These are phyloP conservation scores for Parmales sp. DNA, from an alignment of 108 stramenopile genomes.

Conservation along the genomic window DNA sequence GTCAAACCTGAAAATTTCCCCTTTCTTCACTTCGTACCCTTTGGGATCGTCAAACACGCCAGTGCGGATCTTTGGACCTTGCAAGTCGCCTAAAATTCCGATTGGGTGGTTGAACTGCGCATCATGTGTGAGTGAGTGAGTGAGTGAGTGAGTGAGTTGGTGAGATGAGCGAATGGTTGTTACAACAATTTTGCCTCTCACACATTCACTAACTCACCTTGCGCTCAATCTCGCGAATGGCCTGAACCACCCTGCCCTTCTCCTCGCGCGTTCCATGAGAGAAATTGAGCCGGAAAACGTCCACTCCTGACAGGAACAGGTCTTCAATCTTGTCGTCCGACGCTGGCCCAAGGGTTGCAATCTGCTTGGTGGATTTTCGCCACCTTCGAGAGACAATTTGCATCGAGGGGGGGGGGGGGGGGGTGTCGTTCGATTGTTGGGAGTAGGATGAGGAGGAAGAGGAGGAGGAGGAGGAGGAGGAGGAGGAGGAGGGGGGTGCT, in stretches of 20 bases:
- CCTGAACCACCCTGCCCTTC: constrained; percentile 75
- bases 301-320: constrained; percentile 84
- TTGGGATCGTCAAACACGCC: constrained; percentile 68
- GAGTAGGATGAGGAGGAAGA: too few species aligned
- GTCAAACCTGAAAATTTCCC: constrained; percentile 80
- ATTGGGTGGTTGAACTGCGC: constrained; percentile 88
- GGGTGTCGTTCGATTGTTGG: too few species aligned
- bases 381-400: constrained; percentile 63
- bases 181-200: too few species aligned
- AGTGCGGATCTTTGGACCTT: constrained; percentile 88
- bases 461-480: too few species aligned
- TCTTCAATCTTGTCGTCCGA: constrained; percentile 67
- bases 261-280: constrained; percentile 87
- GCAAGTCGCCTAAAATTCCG: constrained; percentile 83
- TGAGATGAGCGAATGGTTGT: too few species aligned
- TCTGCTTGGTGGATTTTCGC: constrained; percentile 79
- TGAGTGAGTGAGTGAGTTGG: background rate
- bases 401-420: too few species aligned
- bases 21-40: constrained; percentile 55
- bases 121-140: constrained; percentile 39
- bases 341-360: constrained; percentile 85
- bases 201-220: constrained; percentile 13
- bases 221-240: constrained; percentile 57
- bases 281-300: constrained; percentile 92
- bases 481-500: too few species aligned